Evolutionary conservation across 495 filamentous ascomycete genomes (phyloP), one percentile per base, ranked within the genome.

Genomic region (Penicillium desertorum): DNA sequence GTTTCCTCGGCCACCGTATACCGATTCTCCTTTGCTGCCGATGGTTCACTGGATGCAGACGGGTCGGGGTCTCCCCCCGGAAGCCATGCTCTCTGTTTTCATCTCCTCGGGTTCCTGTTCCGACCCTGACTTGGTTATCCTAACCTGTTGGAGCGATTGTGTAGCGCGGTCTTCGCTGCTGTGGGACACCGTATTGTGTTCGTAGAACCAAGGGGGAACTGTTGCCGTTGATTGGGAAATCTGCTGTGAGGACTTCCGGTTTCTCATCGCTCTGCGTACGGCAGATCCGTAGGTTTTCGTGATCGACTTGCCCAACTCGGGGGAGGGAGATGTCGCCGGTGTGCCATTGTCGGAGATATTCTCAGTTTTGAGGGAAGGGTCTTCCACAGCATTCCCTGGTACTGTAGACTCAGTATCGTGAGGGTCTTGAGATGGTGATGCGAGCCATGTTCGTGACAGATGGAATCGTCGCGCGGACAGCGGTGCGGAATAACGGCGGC

Each of bases 191-290:
- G 63, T 67, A 46, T 79, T 79, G 16, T 65, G 66, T 36, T 74
- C 66, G 10, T 63, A 51, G 48, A 77, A 77, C 76, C 76, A 79
- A 10, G 65, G 54, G 0, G 76, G 76, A 12, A 79, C 59, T 2
- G 61, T 69, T 14, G 70, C 61, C 19, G 51, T 54, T 3, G 62
- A 58, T 1, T 60, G 22, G 2, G 51, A 30, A 48, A 51, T 60
- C 30, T 73, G 61, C 22, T 67, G 60, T 19, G 62, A 49, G 0
- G 60, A 44, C 54, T 65, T 71, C 42, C 59, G 65, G 45, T 73
- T 76, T 46, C 74, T 69, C 63, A 74, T 66, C 10, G 72, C 70
- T 45, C 76, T 67, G 42, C 76, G 74, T 32, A 76, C 43, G 4
- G 68, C 72, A 20, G 75, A 76, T 2, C 75, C 74, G 55, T 79